Conservation (phyloP, 1,284 basidiomycete species). For the Trametes polyzona region DNA sequence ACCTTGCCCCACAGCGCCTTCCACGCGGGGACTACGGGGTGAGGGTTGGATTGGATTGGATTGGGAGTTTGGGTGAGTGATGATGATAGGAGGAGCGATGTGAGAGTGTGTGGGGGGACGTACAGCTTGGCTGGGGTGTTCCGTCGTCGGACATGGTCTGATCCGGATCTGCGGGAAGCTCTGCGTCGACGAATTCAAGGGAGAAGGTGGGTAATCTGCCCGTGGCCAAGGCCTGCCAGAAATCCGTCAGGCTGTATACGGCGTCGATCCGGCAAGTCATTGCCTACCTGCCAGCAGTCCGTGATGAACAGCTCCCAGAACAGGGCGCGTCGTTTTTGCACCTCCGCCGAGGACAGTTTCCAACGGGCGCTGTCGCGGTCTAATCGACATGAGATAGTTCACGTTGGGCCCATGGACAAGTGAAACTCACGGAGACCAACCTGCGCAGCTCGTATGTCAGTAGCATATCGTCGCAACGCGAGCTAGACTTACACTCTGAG, state of each 20-base stretch:
- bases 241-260: neutral
- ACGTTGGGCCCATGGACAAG: neutral
- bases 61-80: too few species aligned
- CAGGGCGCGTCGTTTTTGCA: slow-evolving; percentile 46
- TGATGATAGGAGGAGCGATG: neutral
- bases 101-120: neutral
- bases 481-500: slow-evolving; percentile 38
- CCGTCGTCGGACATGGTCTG: slow-evolving; percentile 34
- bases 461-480: neutral
- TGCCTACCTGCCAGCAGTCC: slow-evolving; percentile 39
- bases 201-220: slow-evolving; percentile 35
- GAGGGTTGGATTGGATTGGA: too few species aligned
- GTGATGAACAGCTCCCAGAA: slow-evolving; percentile 53
- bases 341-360: slow-evolving; percentile 42
- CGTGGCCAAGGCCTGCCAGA: slow-evolving; percentile 32
- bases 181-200: slow-evolving; percentile 36
- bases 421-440: slow-evolving; percentile 36
- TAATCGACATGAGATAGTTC: slow-evolving; percentile 16
- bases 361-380: slow-evolving; percentile 49
- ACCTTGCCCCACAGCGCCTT: slow-evolving; percentile 72
- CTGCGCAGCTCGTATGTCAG: slow-evolving; percentile 13
- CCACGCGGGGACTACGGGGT: slow-evolving; percentile 63
- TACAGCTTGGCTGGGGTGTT: slow-evolving; percentile 33
- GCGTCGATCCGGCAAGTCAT: neutral
- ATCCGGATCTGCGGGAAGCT: slow-evolving; percentile 35